These are phyloP conservation scores for Cystobasidiaceae sp. DNA, from an alignment of 1,284 basidiomycete species.

Conservation along the genomic window DNA sequence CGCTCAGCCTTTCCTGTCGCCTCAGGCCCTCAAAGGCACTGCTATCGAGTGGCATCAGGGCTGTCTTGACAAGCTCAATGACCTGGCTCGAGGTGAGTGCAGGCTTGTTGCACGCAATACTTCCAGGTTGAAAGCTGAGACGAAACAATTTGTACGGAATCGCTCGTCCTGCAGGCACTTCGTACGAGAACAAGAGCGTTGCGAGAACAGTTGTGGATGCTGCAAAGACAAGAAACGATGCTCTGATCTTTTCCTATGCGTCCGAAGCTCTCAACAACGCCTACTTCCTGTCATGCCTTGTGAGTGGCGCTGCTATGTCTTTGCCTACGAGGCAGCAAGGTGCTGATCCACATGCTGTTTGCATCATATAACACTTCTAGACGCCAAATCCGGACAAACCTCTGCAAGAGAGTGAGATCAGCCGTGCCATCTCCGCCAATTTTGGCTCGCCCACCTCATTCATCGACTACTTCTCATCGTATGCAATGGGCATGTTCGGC, in stretches of 20 bases:
- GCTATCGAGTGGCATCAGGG: conserved; percentile 77
- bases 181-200: conserved; percentile 58
- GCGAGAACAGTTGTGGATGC: conserved; percentile 70
- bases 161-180: conserved; percentile 52
- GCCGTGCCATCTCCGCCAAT: conserved; percentile 49
- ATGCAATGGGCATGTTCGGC: conserved; percentile 65
- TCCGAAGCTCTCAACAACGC: conserved; percentile 89
- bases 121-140: background rate
- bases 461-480: conserved; percentile 69
- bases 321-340: background rate
- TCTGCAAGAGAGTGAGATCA: background rate
- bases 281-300: conserved; percentile 83
- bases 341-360: background rate
- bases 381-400: background rate
- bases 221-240: conserved; percentile 58
- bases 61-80: conserved; percentile 65
- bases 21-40: conserved; percentile 60
- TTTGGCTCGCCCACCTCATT: conserved; percentile 65
- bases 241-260: conserved; percentile 84
- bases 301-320: conserved; percentile 51
- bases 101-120: background rate
- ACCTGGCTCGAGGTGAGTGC: conserved; percentile 62
- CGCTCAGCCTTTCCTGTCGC: conserved; percentile 66
- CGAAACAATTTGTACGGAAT: background rate
- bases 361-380: conserved; percentile 2